Evolutionary conservation across 1,284 basidiomycete genomes (phyloP), one percentile per base, ranked within the genome.

Genomic region (Xerocomus amazonicus): DNA sequence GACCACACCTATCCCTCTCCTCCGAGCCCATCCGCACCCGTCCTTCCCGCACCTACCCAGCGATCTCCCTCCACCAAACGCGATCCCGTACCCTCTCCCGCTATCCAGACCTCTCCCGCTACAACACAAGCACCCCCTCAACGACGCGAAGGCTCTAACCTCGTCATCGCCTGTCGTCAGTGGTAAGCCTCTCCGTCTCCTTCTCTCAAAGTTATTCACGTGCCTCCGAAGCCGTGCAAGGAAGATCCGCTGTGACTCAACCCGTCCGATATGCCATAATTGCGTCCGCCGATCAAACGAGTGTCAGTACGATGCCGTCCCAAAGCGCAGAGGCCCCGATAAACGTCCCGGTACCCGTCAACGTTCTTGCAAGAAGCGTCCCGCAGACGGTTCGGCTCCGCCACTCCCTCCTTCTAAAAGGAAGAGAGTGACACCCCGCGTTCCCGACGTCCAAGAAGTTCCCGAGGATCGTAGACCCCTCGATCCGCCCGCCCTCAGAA

Each of bases 191-290:
- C 45, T 48, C 63, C 51, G 52, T 57, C 58, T 28, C 26, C 57
- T 56, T 59, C 58, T 53, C 39, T 44, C 58, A 68, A 63, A 65
- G 68, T 68, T 60, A 63, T 68, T 65, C 65, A 65, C 61, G 51
- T 68, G 53, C 43, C 12, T 57, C 64, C 69, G 57, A 70, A 84
- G 87, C 68, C 87, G 88, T 53, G 75, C 79, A 53, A 81, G 87
- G 67, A 90, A 90, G 75, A 90, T 90, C 60, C 82, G 84, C 52
- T 90, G 87, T 73, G 88, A 90, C 69, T 90, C 87, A 47, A 84
- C 81, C 37, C 76, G 87, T 61, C 87, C 87, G 55, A 75, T 78
- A 53, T 90, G 87, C 73, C 78, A 84, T 71, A 90, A 89, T 68
- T 90, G 87, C 69, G 72, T 78, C 65, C 82, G 86, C 60, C 77